These are phyloP conservation scores for Lepiota subincarnata DNA, from an alignment of 768 basidiomycete species.

Conservation along the genomic window DNA sequence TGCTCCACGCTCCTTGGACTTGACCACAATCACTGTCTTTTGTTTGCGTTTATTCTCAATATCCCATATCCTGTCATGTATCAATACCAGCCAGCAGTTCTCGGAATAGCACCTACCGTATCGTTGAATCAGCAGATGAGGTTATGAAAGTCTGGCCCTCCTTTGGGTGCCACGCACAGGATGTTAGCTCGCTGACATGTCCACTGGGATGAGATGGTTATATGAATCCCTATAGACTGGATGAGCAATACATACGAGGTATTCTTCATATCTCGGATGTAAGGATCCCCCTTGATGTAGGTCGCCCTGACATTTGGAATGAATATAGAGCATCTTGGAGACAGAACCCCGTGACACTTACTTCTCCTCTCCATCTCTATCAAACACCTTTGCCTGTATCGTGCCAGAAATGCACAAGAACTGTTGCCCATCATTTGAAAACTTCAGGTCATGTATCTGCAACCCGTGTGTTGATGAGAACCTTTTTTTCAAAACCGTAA, in stretches of 20 bases:
- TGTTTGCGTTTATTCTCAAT: slow-evolving; percentile 89
- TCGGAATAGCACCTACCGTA: slow-evolving; percentile 50
- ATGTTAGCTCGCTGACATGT: slow-evolving; percentile 87
- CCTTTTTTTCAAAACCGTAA: slow-evolving; percentile 9
- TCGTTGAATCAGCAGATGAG: slow-evolving; percentile 91
- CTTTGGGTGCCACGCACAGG: slow-evolving; percentile 92
- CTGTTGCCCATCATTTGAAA: slow-evolving; percentile 80
- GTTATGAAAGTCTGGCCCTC: slow-evolving; percentile 85
- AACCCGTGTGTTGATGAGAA: background rate
- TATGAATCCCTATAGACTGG: background rate
- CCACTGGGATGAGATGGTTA: slow-evolving; percentile 49
- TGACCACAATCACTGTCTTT: slow-evolving; percentile 93
- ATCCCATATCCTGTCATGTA: slow-evolving; percentile 79
- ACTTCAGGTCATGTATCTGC: slow-evolving; percentile 89
- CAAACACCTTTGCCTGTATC: slow-evolving; percentile 82
- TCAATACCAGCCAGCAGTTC: background rate
- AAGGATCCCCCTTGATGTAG: slow-evolving; percentile 93
- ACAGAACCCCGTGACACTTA: slow-evolving; percentile 39
- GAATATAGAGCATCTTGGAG: slow-evolving; percentile 28
- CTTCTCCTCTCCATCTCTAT: slow-evolving; percentile 91
- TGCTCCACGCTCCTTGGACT: slow-evolving; percentile 91
- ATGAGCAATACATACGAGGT: slow-evolving; percentile 66
- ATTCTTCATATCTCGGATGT: slow-evolving; percentile 98
- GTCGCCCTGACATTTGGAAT: slow-evolving; percentile 65
- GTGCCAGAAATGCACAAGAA: slow-evolving; percentile 90